phyloP scores from a whole-genome alignment of 2,329 filamentous ascomycete genomes.

The Fonsecaea pedrosoi region DNA sequence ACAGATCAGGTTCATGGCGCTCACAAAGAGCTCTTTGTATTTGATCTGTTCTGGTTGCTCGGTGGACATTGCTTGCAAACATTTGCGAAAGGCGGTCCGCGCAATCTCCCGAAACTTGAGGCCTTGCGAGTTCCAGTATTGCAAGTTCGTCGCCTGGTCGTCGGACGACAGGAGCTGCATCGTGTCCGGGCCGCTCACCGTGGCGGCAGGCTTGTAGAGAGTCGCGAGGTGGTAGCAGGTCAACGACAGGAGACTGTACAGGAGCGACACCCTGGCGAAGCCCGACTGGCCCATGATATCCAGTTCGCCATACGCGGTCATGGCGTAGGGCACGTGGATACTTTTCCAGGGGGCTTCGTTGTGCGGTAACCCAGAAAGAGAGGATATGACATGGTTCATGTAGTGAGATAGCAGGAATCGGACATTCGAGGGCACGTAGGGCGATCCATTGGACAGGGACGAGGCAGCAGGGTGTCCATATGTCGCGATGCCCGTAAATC shows the following conservation, averaged over 20 bases:
- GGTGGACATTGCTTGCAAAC: conserved; percentile 5
- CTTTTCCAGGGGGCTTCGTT: conserved; percentile 10
- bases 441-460: conserved; percentile 18
- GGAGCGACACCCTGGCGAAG: conserved; percentile 15
- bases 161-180: background rate
- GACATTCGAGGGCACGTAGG: conserved; percentile 17
- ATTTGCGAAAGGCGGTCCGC: conserved; percentile 23
- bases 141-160: conserved; percentile 12
- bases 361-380: conserved; percentile 10
- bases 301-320: conserved; percentile 23
- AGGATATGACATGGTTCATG: conserved; percentile 19
- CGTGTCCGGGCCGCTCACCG: background rate
- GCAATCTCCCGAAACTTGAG: conserved; percentile 23
- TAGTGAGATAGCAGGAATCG: conserved; percentile 23
- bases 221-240: conserved; percentile 22
- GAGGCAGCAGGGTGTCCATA: conserved; percentile 10
- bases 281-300: conserved; percentile 15
- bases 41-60: conserved; percentile 9
- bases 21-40: conserved; percentile 23
- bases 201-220: background rate
- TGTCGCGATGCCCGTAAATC: background rate
- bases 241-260: conserved; percentile 24
- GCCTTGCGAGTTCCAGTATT: conserved; percentile 16
- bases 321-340: conserved; percentile 17
- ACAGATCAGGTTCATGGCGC: conserved; percentile 24